Conservation (phyloP, 768 basidiomycete genomes). For the Tylopilus balloui region DNA sequence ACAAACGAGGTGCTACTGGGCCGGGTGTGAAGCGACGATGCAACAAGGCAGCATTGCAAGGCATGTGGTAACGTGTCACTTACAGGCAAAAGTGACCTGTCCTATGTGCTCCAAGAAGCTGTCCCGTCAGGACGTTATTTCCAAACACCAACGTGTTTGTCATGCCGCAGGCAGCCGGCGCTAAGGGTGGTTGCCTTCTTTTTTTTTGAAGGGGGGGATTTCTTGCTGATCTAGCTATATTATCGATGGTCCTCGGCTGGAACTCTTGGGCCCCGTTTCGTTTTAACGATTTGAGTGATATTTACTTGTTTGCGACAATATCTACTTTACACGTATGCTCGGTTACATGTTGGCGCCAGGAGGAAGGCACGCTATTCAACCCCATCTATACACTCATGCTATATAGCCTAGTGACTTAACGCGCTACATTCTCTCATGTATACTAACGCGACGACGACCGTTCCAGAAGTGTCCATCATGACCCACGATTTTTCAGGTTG, state of each 20-base stretch:
- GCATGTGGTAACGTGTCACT: conserved; percentile 26
- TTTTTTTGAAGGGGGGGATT: conserved; percentile 1
- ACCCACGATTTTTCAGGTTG: background rate
- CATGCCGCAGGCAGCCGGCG: conserved; percentile 17
- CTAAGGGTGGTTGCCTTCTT: conserved; percentile 2
- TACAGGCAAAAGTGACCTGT: conserved; percentile 27
- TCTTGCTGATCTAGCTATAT: background rate
- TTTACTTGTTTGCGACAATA: background rate
- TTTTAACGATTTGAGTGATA: background rate
- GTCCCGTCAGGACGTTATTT: conserved; percentile 26
- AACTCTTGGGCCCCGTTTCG: background rate
- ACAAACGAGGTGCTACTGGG: conserved; percentile 20
- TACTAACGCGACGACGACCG: background rate
- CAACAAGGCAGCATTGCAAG: conserved; percentile 29
- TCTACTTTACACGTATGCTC: background rate
- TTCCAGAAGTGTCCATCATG: background rate
- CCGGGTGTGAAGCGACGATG: conserved; percentile 19
- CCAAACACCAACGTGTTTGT: conserved; percentile 25
- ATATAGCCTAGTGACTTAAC: conserved; percentile 1
- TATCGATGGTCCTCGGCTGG: background rate
- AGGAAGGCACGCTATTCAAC: conserved; percentile 3
- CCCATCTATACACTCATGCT: background rate
- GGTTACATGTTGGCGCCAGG: background rate
- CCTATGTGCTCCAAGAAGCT: conserved; percentile 27
- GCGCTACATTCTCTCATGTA: background rate